These are phyloP conservation scores for Penicillium corylophilum DNA, from an alignment of 2,329 filamentous ascomycete species.

Conservation along the genomic window DNA sequence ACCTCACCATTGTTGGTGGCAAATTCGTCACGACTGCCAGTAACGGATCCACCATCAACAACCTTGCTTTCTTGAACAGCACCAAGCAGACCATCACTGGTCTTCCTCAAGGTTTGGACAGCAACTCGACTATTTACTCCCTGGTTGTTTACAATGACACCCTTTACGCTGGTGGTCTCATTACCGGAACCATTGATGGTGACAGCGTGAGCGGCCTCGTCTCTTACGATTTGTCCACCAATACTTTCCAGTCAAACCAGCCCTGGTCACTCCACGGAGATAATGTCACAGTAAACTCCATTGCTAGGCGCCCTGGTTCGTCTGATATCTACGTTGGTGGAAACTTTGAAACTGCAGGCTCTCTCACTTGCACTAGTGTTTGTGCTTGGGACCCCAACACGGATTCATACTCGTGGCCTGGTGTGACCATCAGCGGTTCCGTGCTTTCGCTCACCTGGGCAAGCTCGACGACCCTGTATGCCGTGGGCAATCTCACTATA, in stretches of 20 bases:
- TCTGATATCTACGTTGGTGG: slow-evolving; percentile 83
- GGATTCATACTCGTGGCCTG: slow-evolving; percentile 77
- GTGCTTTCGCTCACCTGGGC: slow-evolving; percentile 76
- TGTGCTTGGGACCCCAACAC: slow-evolving; percentile 73
- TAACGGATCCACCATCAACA: slow-evolving; percentile 71
- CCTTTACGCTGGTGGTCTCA: slow-evolving; percentile 77
- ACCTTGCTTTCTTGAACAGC: slow-evolving; percentile 79
- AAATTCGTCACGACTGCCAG: slow-evolving; percentile 73
- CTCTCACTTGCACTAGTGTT: slow-evolving; percentile 75
- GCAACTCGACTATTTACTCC: slow-evolving; percentile 72
- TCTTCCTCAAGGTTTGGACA: slow-evolving; percentile 61
- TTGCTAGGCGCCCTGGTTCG: slow-evolving; percentile 68
- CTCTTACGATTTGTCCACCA: slow-evolving; percentile 70
- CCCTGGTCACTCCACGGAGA: slow-evolving; percentile 72
- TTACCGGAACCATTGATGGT: slow-evolving; percentile 67
- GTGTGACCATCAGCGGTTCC: slow-evolving; percentile 67
- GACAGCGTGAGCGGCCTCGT: slow-evolving; percentile 70
- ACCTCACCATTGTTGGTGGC: slow-evolving; percentile 84
- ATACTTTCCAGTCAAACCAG: slow-evolving; percentile 63
- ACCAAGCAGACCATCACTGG: slow-evolving; percentile 69
- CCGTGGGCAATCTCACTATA: slow-evolving; percentile 72
- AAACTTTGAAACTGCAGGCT: slow-evolving; percentile 77
- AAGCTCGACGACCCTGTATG: slow-evolving; percentile 67
- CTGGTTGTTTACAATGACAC: slow-evolving; percentile 65
- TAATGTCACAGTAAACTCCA: slow-evolving; percentile 71